Conservation (phyloP, 2,329 filamentous ascomycete genomes). For the Polytolypa hystricis region DNA sequence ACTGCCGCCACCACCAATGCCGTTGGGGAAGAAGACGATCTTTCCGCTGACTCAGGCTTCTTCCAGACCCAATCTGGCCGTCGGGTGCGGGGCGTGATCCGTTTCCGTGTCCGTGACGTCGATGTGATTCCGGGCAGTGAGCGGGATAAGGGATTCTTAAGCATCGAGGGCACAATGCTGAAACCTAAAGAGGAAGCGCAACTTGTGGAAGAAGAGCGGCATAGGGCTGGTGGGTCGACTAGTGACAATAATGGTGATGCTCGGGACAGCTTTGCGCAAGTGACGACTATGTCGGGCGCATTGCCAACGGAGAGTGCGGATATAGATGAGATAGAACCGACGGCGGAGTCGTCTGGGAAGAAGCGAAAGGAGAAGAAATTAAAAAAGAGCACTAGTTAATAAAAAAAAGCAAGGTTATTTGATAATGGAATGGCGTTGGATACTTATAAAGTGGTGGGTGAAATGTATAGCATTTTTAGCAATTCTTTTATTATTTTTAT, state of each 20-base stretch:
- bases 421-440: too few species aligned
- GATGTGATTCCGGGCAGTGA: slow-evolving; percentile 60
- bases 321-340: neutral
- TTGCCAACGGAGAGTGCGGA: slow-evolving; percentile 1
- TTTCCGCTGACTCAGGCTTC: slow-evolving; percentile 51
- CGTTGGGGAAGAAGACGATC: slow-evolving; percentile 38
- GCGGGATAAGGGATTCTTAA: slow-evolving; percentile 64
- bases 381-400: slow-evolving; percentile 7
- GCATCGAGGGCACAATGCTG: slow-evolving; percentile 80
- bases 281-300: neutral
- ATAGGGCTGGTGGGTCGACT: slow-evolving; percentile 24
- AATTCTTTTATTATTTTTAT: too few species aligned
- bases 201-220: slow-evolving; percentile 45
- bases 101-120: slow-evolving; percentile 73
- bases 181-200: slow-evolving; percentile 53
- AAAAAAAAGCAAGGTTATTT: too few species aligned
- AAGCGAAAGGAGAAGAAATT: slow-evolving; percentile 10
- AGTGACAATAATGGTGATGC: slow-evolving; percentile 13
- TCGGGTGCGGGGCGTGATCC: slow-evolving; percentile 57
- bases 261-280: neutral
- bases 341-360: neutral
- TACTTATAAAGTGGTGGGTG: too few species aligned
- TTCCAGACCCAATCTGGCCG: slow-evolving; percentile 64
- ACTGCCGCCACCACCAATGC: slow-evolving; percentile 22
- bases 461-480: too few species aligned